phyloP scores from a whole-genome alignment of 202 grass and related monocot species.

The Panicum virgatum region DNA sequence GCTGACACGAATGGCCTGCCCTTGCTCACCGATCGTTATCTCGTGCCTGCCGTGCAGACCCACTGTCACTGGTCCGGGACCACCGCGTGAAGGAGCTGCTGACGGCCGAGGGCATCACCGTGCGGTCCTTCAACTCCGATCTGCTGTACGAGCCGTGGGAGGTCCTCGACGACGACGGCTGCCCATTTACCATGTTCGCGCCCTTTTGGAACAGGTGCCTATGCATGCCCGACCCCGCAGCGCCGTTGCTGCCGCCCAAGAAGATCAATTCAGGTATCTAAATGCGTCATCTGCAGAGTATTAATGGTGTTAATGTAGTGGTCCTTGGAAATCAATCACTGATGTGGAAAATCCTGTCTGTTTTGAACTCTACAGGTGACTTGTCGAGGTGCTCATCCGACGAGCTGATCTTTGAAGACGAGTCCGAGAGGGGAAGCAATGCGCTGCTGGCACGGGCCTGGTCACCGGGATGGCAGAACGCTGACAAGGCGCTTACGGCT shows the following conservation, averaged over 20 bases:
- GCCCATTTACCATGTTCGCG: constrained; percentile 90
- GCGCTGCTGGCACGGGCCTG: constrained; percentile 92
- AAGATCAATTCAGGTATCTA: constrained; percentile 70
- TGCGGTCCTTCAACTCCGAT: constrained; percentile 92
- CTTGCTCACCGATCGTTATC: constrained; percentile 44
- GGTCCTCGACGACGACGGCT: constrained; percentile 76
- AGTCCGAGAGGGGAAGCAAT: constrained; percentile 94
- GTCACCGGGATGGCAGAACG: constrained; percentile 97
- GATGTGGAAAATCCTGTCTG: neutral
- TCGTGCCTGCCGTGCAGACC: constrained; percentile 63
- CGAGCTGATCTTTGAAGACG: constrained; percentile 77
- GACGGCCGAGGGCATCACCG: constrained; percentile 67
- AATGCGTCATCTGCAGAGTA: neutral
- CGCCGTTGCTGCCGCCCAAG: constrained; percentile 90
- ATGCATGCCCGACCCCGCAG: constrained; percentile 71
- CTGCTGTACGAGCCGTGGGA: constrained; percentile 99
- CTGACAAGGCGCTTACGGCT: constrained; percentile 66
- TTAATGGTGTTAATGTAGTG: neutral
- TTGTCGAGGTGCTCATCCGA: constrained; percentile 62
- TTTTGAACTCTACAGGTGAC: constrained; percentile 52
- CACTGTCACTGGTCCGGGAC: constrained; percentile 85
- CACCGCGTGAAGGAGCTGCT: constrained; percentile 84
- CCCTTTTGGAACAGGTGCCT: constrained; percentile 97
- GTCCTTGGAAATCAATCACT: neutral
- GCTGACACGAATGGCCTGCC: constrained; percentile 37